phyloP scores from a whole-genome alignment of 345 rosid species.

The Syzygium grande region DNA sequence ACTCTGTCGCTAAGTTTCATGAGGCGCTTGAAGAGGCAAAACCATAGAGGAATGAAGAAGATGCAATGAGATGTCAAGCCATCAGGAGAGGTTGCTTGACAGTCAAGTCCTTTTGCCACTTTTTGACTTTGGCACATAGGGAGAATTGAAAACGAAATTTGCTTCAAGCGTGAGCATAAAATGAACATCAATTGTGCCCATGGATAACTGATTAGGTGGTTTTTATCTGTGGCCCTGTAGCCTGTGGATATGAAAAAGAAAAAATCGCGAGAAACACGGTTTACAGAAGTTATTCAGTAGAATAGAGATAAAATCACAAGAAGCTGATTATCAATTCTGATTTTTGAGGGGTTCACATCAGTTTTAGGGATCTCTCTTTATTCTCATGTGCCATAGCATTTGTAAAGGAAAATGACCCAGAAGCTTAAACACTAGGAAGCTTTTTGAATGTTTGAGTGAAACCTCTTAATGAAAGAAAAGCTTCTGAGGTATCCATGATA shows the following conservation, averaged over 20 bases:
- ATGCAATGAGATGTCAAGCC: not conserved
- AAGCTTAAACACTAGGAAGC: not conserved
- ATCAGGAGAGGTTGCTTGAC: not conserved
- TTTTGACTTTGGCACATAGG: not conserved
- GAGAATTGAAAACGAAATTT: not conserved
- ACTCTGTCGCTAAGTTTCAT: no score
- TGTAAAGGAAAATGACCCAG: not conserved
- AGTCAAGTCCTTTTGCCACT: not conserved
- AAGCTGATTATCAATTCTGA: not conserved
- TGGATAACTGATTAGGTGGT: not conserved
- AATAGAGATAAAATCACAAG: not conserved
- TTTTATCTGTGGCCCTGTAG: accelerated
- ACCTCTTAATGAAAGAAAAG: not conserved
- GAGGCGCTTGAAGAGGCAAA: not conserved
- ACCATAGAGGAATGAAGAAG: not conserved
- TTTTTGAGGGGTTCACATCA: not conserved
- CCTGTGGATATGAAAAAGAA: not conserved
- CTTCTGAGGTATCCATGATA: no score
- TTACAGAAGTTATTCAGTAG: not conserved
- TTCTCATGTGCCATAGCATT: not conserved
- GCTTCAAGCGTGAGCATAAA: not conserved
- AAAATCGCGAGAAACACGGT: not conserved
- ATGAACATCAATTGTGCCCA: not conserved
- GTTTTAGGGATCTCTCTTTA: not conserved
- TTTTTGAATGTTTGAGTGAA: not conserved